Evolutionary conservation across 306 rosid species (phyloP), one percentile per base, ranked within the genome.

Genomic region (Neltuma alba): DNA sequence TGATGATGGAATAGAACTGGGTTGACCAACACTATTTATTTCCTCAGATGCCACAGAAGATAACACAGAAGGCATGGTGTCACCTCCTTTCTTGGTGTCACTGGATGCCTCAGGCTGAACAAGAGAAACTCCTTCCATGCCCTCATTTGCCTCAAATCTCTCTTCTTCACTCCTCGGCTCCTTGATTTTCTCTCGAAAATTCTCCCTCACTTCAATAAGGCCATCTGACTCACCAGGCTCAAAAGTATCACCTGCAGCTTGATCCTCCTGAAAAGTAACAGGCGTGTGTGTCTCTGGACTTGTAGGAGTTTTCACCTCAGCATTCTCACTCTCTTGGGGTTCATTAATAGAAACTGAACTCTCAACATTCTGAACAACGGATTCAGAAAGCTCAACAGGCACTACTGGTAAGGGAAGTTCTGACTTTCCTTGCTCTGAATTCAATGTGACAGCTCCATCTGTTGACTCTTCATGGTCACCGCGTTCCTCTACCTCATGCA

Each of bases 1-100:
- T 79, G 88, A 88, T 79, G 47, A 79, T 78, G 86, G 79, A 80
- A 77, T 48, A 76, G 76, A 70, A 77, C 79, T 68, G 48, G 90
- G 58, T 44, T 80, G 79, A 63, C 31, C 85, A 79, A 71, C 41
- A 54, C 79, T 79, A 45, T 70, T 74, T 65, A 28, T 76, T 80
- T 80, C 88, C 77, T 81, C 85, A 44, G 67, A 54, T 52, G 79
- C 80, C 54, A 68, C 54, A 68, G 36, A 38, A 64, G 27, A 9
- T 33, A 64, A 64, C 44, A 33, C 44, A 7, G 44, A 65, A n/a
- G 34, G 9, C 14, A 9, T 68, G 73, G 74, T 60, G 28, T 63
- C 77, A 69, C 69, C 85, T 78, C 18, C 77, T 71, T 78, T 83
- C 64, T 76, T 77, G n/a, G 78, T 68, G 77, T 84, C 72, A 44